Conservation (phyloP, 768 basidiomycete genomes). For the Rhizopogon rudus region DNA sequence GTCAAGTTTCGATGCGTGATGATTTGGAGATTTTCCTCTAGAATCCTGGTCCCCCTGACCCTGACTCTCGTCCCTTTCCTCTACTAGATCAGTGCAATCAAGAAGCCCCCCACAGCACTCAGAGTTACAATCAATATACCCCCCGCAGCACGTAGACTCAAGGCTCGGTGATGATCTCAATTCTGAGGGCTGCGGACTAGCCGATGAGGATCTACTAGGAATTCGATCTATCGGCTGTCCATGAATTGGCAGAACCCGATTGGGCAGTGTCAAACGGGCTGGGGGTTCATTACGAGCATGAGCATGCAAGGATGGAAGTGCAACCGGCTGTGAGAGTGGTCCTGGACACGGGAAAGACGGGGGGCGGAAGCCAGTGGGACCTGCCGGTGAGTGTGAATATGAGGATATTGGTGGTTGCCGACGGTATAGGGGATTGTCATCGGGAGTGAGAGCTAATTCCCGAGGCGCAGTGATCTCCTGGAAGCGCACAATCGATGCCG, state of each 20-base stretch:
- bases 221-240: background rate
- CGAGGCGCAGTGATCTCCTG: constrained; percentile 41
- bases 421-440: background rate
- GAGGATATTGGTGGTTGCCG: constrained; percentile 1
- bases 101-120: constrained; percentile 50
- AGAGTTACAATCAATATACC: constrained; percentile 40
- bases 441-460: constrained; percentile 14
- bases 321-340: constrained; percentile 3
- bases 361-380: constrained; percentile 16
- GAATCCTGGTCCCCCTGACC: background rate
- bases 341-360: constrained; percentile 24
- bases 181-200: background rate
- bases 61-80: constrained; percentile 13
- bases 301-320: background rate
- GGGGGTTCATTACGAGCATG: background rate
- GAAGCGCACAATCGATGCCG: constrained; percentile 48
- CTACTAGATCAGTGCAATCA: constrained; percentile 40
- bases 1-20: background rate
- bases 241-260: background rate
- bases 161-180: constrained; percentile 20
- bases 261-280: background rate
- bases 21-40: background rate
- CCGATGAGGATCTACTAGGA: too few relatives aligned
- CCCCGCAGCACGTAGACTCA: constrained; percentile 44
- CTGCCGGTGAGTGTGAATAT: constrained; percentile 4